Conservation (phyloP, 768 basidiomycete species). For the Hypholoma fasciculare region DNA sequence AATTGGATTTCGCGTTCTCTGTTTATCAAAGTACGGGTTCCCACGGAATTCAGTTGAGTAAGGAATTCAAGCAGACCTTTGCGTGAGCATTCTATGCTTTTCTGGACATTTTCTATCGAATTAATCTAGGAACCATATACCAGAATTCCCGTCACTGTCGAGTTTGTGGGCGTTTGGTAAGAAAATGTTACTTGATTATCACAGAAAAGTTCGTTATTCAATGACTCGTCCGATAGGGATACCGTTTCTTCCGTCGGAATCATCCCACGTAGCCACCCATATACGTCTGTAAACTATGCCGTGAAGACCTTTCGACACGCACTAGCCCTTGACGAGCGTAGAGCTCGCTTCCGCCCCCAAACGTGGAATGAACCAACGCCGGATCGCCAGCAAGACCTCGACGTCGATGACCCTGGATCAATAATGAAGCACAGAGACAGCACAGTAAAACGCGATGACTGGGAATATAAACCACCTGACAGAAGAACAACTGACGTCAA, state of each 20-base stretch:
- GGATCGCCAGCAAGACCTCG: constrained; percentile 10
- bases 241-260: constrained; percentile 18
- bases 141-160: constrained; percentile 17
- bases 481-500: constrained; percentile 9
- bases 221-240: constrained; percentile 7
- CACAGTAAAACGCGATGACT: neutral
- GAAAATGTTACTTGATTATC: neutral
- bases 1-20: constrained; percentile 28
- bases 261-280: constrained; percentile 13
- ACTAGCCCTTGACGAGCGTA: constrained; percentile 16
- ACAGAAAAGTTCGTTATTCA: neutral
- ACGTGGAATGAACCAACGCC: constrained; percentile 11
- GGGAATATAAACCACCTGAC: constrained; percentile 8
- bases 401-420: constrained; percentile 9
- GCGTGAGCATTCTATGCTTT: neutral
- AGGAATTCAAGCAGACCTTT: constrained; percentile 28
- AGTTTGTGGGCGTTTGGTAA: constrained; percentile 30
- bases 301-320: constrained; percentile 16
- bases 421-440: neutral
- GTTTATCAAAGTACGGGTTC: constrained; percentile 25
- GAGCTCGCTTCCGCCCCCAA: constrained; percentile 9
- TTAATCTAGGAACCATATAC: neutral
- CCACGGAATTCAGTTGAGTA: constrained; percentile 23
- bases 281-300: constrained; percentile 11
- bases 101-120: too few relatives aligned